Evolutionary conservation across 306 rosid species (phyloP).

Genomic region (Carpinus fangiana): DNA sequence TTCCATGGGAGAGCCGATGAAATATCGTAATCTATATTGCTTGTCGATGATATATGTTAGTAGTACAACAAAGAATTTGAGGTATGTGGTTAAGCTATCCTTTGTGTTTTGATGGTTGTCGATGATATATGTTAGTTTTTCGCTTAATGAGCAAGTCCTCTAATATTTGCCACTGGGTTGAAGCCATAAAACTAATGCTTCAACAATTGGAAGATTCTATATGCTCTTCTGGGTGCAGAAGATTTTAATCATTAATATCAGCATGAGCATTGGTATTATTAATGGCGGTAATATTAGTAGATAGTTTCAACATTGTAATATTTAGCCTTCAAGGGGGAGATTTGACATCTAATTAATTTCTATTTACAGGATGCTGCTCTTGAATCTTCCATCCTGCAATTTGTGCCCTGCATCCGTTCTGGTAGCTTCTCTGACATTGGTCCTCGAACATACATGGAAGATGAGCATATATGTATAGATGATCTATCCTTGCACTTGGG

Average conservation of each 20-base stretch:
- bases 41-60: too few species aligned
- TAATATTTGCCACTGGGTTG: neutral
- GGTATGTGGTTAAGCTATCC: neutral
- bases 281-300: neutral
- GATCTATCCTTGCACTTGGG: slow-evolving; percentile 76
- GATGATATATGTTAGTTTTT: neutral
- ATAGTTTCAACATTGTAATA: neutral
- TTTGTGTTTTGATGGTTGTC: neutral
- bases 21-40: too few species aligned
- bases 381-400: slow-evolving; percentile 45
- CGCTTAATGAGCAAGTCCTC: neutral
- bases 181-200: neutral
- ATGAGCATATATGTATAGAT: slow-evolving; percentile 90
- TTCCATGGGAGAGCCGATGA: too few species aligned
- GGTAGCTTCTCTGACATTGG: slow-evolving; percentile 96
- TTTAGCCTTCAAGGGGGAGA: neutral
- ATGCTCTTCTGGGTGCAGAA: neutral
- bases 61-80: neutral
- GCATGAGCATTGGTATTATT: neutral
- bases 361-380: slow-evolving; percentile 54
- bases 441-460: slow-evolving; percentile 95
- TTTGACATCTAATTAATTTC: slow-evolving; percentile 12
- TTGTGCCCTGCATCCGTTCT: slow-evolving; percentile 75
- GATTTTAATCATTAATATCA: neutral
- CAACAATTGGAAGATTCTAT: neutral